Percentiles rank a stretch among this genome's conserved stretches.
These are phyloP conservation scores for Penicillium crystallinum DNA, from an alignment of 495 filamentous ascomycete species.

Conservation along the genomic window DNA sequence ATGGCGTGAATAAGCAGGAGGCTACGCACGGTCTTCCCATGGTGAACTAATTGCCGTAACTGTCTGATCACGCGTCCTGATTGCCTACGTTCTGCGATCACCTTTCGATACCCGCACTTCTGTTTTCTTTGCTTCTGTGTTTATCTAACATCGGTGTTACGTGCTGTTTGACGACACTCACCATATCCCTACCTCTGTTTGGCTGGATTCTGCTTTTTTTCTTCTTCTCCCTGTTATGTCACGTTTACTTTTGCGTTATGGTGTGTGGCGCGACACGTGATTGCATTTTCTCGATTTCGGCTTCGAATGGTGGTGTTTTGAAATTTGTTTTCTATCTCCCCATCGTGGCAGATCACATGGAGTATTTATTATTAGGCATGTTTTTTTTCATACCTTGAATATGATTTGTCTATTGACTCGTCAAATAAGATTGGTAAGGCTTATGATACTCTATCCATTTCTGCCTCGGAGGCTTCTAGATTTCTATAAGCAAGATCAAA, in stretches of 20 bases:
- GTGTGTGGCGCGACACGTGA: conserved; percentile 18
- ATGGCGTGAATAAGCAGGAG: conserved; percentile 27
- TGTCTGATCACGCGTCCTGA: background rate
- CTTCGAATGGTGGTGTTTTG: conserved; percentile 19
- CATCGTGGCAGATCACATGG: background rate
- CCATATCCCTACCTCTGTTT: background rate
- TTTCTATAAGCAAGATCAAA: no score
- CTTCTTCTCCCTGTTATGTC: conserved; percentile 16
- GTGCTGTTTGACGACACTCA: background rate
- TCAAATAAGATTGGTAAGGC: background rate
- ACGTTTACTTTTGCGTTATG: conserved; percentile 8
- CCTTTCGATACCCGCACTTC: conserved; percentile 15
- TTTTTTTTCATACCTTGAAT: conserved; percentile 1
- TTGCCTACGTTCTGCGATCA: background rate
- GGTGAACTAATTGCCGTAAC: conserved; percentile 4
- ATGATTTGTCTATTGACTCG: background rate
- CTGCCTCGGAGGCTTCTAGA: no score
- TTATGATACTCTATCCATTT: no score
- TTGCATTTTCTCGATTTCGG: conserved; percentile 2
- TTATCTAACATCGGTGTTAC: background rate
- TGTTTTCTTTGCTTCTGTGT: conserved; percentile 4
- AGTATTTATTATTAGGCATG: background rate
- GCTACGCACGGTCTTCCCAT: conserved; percentile 29
- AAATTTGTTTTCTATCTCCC: background rate
- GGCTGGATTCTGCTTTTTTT: conserved; percentile 15